phyloP scores from a whole-genome alignment of 2,329 filamentous ascomycete genomes.

The Cercospora sojina region DNA sequence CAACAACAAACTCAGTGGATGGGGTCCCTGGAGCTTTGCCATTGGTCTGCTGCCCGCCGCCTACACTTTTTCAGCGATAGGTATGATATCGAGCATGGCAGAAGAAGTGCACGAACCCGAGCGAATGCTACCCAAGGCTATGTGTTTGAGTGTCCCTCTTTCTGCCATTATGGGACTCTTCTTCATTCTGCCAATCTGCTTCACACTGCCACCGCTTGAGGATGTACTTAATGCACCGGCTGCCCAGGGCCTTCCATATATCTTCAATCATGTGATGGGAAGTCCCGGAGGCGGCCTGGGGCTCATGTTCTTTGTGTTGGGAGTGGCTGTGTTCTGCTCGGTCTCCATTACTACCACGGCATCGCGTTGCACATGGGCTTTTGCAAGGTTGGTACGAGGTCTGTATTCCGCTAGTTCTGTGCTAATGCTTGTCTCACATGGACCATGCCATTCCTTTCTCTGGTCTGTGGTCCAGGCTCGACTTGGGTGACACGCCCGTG shows the following conservation, averaged over 20 bases:
- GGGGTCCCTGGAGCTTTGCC: conserved; percentile 61
- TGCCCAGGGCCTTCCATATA: conserved; percentile 53
- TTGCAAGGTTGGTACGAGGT: conserved; percentile 32
- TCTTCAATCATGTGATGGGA: conserved; percentile 53
- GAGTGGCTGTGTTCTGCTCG: conserved; percentile 54
- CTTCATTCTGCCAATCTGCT: conserved; percentile 57
- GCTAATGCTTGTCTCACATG: neutral
- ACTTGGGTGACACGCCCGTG: conserved; percentile 44
- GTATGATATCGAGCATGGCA: conserved; percentile 63
- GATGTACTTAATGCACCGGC: conserved; percentile 49
- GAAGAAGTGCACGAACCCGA: conserved; percentile 58
- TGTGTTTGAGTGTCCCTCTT: conserved; percentile 54
- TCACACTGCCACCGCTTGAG: conserved; percentile 49
- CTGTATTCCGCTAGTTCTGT: conserved; percentile 7
- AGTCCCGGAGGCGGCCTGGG: conserved; percentile 48
- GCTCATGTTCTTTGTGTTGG: conserved; percentile 52
- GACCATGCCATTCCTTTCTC: conserved; percentile 48
- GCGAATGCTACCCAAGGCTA: conserved; percentile 53
- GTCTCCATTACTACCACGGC: conserved; percentile 56
- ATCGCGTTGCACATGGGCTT: conserved; percentile 49
- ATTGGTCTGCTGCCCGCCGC: conserved; percentile 58
- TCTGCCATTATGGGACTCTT: conserved; percentile 56
- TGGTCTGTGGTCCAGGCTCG: conserved; percentile 40
- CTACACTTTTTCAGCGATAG: conserved; percentile 49
- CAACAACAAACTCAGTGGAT: conserved; percentile 57